Percentiles rank a stretch among this genome's conserved stretches.
phyloP scores from a whole-genome alignment of 495 filamentous ascomycete genomes.

The Penicillium robsamsonii region DNA sequence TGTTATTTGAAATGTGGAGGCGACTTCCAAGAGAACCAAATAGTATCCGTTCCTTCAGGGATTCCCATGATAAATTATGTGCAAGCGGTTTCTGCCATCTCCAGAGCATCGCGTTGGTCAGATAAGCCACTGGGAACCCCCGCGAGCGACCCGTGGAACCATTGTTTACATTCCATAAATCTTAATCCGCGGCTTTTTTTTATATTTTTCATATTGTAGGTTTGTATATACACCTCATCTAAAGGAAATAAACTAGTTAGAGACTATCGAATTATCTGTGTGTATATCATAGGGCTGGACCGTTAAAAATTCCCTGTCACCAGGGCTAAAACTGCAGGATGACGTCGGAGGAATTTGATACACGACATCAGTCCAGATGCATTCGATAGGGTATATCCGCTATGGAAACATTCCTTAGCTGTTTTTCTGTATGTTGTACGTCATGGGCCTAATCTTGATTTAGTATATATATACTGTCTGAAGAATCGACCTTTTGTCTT shows the following conservation, averaged over 20 bases:
- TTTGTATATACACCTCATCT: neutral
- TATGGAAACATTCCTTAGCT: neutral
- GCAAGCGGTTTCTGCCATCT: constrained; percentile 14
- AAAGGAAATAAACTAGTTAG: neutral
- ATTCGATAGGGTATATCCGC: constrained; percentile 6
- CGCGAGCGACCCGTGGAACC: constrained; percentile 24
- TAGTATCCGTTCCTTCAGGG: constrained; percentile 14
- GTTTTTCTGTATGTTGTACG: neutral
- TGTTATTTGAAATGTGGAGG: constrained; percentile 9
- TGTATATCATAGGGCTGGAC: constrained; percentile 15
- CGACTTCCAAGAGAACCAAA: constrained; percentile 1
- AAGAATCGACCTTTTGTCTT: neutral
- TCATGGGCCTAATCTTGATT: constrained; percentile 1
- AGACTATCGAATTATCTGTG: neutral
- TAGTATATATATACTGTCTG: constrained; percentile 7
- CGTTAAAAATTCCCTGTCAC: constrained; percentile 12
- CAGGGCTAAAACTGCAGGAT: constrained; percentile 16
- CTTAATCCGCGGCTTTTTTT: neutral
- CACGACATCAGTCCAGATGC: neutral
- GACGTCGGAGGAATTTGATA: constrained; percentile 16
- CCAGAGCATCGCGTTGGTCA: neutral
- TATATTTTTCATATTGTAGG: neutral
- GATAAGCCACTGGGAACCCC: constrained; percentile 9
- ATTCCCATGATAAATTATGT: constrained; percentile 16
- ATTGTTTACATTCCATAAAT: constrained; percentile 11